Conservation (phyloP, 306 rosid species). For the Pterocarpus santalinus region DNA sequence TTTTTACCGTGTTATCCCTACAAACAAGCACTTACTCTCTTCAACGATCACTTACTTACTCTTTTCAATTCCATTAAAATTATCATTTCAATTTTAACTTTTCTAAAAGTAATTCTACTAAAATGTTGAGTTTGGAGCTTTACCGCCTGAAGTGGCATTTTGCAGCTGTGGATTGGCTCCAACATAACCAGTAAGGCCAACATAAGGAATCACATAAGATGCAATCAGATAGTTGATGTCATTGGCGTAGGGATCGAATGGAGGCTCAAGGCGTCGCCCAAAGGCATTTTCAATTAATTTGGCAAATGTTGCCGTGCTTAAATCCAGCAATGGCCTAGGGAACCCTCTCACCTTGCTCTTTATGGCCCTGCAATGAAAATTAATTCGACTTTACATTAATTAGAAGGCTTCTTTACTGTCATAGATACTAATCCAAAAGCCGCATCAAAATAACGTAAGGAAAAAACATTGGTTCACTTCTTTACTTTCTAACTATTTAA, state of each 20-base stretch:
- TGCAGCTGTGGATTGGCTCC: conserved; percentile 69
- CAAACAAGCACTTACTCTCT: too few relatives aligned
- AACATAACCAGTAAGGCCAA: conserved; percentile 90
- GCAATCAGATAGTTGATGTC: conserved; percentile 73
- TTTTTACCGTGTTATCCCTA: too few relatives aligned
- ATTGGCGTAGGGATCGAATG: conserved; percentile 77
- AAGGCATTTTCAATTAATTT: conserved; percentile 58
- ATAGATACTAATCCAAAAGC: neutral
- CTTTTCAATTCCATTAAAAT: too few relatives aligned
- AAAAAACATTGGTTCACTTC: too few relatives aligned
- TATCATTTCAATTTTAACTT: too few relatives aligned
- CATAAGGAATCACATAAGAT: conserved; percentile 76
- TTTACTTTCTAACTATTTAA: too few relatives aligned
- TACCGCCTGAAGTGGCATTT: conserved; percentile 56
- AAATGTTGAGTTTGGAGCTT: neutral
- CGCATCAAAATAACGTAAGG: neutral
- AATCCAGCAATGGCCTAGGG: conserved; percentile 70
- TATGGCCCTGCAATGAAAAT: conserved; percentile 60
- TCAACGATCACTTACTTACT: too few relatives aligned
- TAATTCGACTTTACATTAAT: neutral
- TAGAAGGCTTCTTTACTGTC: neutral
- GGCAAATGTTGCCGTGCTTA: conserved; percentile 59
- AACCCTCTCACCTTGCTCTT: conserved; percentile 57
- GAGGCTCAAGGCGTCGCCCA: conserved; percentile 58
- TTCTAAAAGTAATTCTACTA: too few relatives aligned